A percentile compares a stretch with the other conserved stretches of the same genome.
These are phyloP conservation scores for Pachysandra terminalis DNA, from an alignment of 164 flowering plant genomes.

Conservation along the genomic window DNA sequence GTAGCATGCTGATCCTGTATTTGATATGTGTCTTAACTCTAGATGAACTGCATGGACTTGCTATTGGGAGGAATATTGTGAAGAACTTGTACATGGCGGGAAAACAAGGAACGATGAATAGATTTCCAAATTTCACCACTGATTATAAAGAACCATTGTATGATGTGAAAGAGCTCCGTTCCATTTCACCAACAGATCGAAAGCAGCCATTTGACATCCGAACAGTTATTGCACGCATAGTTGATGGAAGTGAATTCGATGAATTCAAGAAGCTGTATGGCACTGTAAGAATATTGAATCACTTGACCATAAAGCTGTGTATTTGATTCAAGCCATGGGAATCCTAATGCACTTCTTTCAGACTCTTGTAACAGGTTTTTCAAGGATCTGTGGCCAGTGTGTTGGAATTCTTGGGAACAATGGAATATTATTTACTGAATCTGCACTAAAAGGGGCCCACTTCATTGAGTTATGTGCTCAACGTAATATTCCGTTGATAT, in stretches of 20 bases:
- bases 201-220: conserved; percentile 91
- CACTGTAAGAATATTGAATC: conserved; percentile 66
- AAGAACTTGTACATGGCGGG: conserved; percentile 95
- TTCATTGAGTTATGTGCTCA: conserved; percentile 92
- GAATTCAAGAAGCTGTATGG: conserved; percentile 99
- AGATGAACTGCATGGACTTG: conserved; percentile 96
- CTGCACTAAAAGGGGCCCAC: conserved; percentile 96
- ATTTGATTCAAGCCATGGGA: neutral
- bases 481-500: conserved; percentile 90
- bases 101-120: conserved; percentile 26
- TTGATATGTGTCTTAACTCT: conserved; percentile 14
- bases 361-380: conserved; percentile 99
- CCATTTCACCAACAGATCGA: conserved; percentile 83
- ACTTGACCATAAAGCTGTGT: conserved; percentile 6
- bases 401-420: conserved; percentile 97
- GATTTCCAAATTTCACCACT: conserved; percentile 17
- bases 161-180: conserved; percentile 80
- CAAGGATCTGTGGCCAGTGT: conserved; percentile 76
- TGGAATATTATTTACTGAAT: conserved; percentile 90
- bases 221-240: conserved; percentile 84
- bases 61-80: conserved; percentile 83
- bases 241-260: conserved; percentile 97
- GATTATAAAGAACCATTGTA: conserved; percentile 76
- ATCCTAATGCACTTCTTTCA: conserved; percentile 31
- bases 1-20: neutral